Evolutionary conservation across 1,139 yeast species (phyloP).

Genomic region (Dujonia santamariae): DNA sequence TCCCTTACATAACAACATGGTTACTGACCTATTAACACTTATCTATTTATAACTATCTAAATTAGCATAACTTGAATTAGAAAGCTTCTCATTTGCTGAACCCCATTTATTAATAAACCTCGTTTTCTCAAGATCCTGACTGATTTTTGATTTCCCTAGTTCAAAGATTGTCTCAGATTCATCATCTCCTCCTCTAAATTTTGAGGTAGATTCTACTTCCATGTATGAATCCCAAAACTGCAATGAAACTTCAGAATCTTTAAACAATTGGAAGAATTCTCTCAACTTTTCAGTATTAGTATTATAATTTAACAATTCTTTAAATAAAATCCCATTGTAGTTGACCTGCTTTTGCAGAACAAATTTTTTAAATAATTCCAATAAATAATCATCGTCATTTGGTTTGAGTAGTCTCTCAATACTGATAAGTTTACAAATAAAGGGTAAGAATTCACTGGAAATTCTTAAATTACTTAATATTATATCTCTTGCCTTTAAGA

Average conservation of each 20-base stretch:
- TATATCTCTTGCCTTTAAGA: conserved; percentile 35
- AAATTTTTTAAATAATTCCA: conserved; percentile 22
- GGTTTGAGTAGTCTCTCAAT: conserved; percentile 30
- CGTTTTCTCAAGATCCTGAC: background rate
- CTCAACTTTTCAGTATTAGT: background rate
- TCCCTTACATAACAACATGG: too few relatives aligned
- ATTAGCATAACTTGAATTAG: too few relatives aligned
- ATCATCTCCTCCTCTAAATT: background rate
- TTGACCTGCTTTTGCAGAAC: conserved; percentile 22
- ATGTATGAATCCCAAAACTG: conserved; percentile 3
- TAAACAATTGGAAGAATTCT: conserved; percentile 1
- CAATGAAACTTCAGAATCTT: background rate
- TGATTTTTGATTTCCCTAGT: background rate
- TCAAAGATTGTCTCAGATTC: background rate
- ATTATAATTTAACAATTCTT: conserved; percentile 14
- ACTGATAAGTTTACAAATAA: conserved; percentile 34
- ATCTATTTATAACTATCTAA: too few relatives aligned
- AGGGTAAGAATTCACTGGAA: conserved; percentile 30
- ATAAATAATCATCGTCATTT: conserved; percentile 21
- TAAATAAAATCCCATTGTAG: conserved; percentile 21
- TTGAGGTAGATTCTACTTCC: conserved; percentile 2
- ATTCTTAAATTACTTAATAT: conserved; percentile 22
- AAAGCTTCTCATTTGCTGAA: too few relatives aligned
- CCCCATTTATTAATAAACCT: conserved; percentile 1
- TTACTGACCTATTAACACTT: too few relatives aligned